These are phyloP conservation scores for Diaporthe sp. DNA, from an alignment of 2,329 filamentous ascomycete genomes.

Conservation along the genomic window DNA sequence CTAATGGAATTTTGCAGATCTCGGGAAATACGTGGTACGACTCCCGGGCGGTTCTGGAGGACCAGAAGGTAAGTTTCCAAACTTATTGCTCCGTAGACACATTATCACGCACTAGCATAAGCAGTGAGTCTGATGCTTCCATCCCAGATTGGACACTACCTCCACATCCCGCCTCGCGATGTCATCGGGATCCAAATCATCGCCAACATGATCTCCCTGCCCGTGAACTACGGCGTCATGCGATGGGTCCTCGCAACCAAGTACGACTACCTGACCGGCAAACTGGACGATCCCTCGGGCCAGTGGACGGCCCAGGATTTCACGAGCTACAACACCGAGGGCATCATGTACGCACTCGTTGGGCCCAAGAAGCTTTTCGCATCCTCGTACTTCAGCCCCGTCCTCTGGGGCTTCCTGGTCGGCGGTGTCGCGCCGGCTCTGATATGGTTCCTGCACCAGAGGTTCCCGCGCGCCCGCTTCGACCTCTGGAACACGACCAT, in stretches of 20 bases:
- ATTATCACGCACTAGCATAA: too few species aligned
- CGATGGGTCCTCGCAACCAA: slow-evolving; percentile 42
- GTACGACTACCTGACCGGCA: slow-evolving; percentile 41
- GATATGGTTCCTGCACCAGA: slow-evolving; percentile 43
- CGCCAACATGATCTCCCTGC: slow-evolving; percentile 43
- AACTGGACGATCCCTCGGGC: slow-evolving; percentile 38
- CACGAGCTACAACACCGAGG: slow-evolving; percentile 42
- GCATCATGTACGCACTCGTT: slow-evolving; percentile 43
- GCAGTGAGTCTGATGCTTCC: background rate
- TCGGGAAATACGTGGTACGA: slow-evolving; percentile 45
- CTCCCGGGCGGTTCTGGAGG: slow-evolving; percentile 40
- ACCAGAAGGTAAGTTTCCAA: slow-evolving; percentile 40
- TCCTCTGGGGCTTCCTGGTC: slow-evolving; percentile 44
- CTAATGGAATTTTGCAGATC: slow-evolving; percentile 32
- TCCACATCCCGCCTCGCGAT: slow-evolving; percentile 43
- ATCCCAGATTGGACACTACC: slow-evolving; percentile 37
- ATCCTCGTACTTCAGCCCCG: slow-evolving; percentile 40
- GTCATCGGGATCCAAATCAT: slow-evolving; percentile 44
- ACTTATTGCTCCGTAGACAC: background rate
- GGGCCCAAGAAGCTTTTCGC: slow-evolving; percentile 43
- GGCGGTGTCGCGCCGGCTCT: slow-evolving; percentile 37
- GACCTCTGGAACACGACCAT: slow-evolving; percentile 45
- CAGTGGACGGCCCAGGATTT: slow-evolving; percentile 45
- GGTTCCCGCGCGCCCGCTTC: slow-evolving; percentile 40
- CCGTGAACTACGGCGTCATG: slow-evolving; percentile 45